phyloP scores from a whole-genome alignment of 2,329 filamentous ascomycete species.

The Trichoderma hamatum region DNA sequence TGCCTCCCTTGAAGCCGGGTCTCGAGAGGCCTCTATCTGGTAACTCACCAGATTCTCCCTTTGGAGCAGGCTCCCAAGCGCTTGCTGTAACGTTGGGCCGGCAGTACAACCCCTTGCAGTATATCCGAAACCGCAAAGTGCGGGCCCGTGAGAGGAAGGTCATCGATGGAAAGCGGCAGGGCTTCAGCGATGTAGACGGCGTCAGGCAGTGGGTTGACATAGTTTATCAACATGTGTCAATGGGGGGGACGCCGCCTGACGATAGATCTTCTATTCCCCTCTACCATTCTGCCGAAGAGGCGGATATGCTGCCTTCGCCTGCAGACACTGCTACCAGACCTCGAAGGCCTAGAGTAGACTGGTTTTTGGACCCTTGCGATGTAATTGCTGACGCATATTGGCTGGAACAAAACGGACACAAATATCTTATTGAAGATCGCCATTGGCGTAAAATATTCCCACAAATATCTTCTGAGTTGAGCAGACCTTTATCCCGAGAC shows the following conservation, averaged over 20 bases:
- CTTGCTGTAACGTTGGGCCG: constrained; percentile 59
- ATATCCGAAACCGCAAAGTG: constrained; percentile 86
- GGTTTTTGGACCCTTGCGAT: constrained; percentile 81
- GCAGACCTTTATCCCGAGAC: constrained; percentile 39
- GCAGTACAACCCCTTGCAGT: constrained; percentile 87
- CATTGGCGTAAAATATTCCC: constrained; percentile 74
- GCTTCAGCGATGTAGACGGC: constrained; percentile 72
- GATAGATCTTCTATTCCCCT: constrained; percentile 44
- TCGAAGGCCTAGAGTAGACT: constrained; percentile 77
- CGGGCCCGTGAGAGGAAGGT: constrained; percentile 74
- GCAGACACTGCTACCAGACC: constrained; percentile 56
- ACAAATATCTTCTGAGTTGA: constrained; percentile 36
- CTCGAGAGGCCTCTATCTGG: constrained; percentile 44
- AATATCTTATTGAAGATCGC: constrained; percentile 77
- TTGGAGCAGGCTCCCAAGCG: constrained; percentile 33
- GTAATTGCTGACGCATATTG: constrained; percentile 89
- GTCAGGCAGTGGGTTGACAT: constrained; percentile 79
- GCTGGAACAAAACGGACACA: constrained; percentile 82
- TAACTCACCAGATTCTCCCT: constrained; percentile 49
- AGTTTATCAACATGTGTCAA: constrained; percentile 49
- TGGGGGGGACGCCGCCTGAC: constrained; percentile 32
- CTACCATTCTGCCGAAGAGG: constrained; percentile 52
- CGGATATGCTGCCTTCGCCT: constrained; percentile 47
- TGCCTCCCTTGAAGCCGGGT: constrained; percentile 70
- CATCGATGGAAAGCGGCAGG: constrained; percentile 74